Percentiles rank a stretch among this genome's conserved stretches.
Conservation (phyloP, 2,329 filamentous ascomycete genomes). For the Fusarium dlaminii region DNA sequence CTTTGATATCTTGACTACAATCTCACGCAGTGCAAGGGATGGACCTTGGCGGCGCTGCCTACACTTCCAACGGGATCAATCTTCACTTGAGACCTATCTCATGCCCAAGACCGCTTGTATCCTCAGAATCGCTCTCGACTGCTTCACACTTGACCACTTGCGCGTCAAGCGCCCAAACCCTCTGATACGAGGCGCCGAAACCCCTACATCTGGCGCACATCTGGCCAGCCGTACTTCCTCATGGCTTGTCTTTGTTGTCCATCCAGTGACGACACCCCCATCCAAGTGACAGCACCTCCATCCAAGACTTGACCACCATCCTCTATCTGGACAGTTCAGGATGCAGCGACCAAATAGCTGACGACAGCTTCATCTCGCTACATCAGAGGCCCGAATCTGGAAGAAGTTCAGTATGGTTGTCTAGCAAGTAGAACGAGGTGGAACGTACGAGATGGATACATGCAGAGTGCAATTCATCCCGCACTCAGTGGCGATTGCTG, state of each 20-base stretch:
- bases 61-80: too few relatives aligned
- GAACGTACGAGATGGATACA: background rate
- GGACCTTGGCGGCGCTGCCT: background rate
- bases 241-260: background rate
- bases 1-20: background rate
- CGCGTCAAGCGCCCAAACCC: background rate
- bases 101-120: background rate
- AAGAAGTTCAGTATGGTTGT: too few relatives aligned
- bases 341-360: background rate
- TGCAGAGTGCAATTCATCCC: background rate
- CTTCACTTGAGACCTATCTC: background rate
- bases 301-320: background rate
- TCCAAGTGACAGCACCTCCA: background rate
- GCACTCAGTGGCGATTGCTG: background rate
- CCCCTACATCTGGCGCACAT: too few relatives aligned
- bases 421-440: background rate
- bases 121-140: background rate
- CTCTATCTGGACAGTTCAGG: too few relatives aligned
- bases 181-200: background rate
- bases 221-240: too few relatives aligned
- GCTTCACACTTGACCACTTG: too few relatives aligned
- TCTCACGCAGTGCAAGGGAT: background rate
- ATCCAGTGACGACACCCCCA: too few relatives aligned
- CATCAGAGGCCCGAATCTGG: background rate
- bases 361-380: accelerated